Evolutionary conservation across 2,329 filamentous ascomycete genomes (phyloP), one percentile per base, ranked within the genome.

Genomic region (Fusarium bactridioides): DNA sequence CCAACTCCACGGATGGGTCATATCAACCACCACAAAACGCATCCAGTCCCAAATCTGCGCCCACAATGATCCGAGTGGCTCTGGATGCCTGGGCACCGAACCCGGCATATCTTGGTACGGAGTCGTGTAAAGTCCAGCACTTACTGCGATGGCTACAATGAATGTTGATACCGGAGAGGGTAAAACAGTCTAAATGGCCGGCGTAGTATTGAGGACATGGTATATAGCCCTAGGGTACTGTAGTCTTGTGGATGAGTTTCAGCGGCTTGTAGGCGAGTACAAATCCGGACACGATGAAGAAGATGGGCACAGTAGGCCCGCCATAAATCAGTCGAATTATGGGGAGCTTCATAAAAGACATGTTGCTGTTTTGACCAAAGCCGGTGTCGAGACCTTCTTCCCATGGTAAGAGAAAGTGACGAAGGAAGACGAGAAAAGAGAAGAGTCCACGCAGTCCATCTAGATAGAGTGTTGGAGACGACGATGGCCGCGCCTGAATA

Each of bases 41-140:
- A 35, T 11, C 48, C 31, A 53, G 18, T 53, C 31, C 9, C 31
- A 19, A 6, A 53, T 25, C 10, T 53, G 48, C 18, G 5, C n/a
- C 48, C 31, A 53, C 1, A 53, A 16, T 9, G 31, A 53, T 1
- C 23, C n/a, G 0, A 53, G 29, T 2, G 9, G 23, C 18, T 53
- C 31, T 21, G 23, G 48, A 21, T 16, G 31, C 7, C 48, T 37
- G 23, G 48, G 48, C 1, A 37, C n/a, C 48, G 12, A 53, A 1
- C 48, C 48, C 3, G 23, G 48, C 31, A 53, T 53, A 53, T 53
- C 23, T 5, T 53, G 31, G 0, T 37, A 53, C 4, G 31, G 48
- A 53, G 31, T 23, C 0, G n/a, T 1, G 31, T 37, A 53, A 0
- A 37, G 2, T 3, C 48, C 48, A 0, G 31, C 31, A 6, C 7